Conservation (phyloP, 352 stramenopile species). For the Globisporangium viniferum region DNA sequence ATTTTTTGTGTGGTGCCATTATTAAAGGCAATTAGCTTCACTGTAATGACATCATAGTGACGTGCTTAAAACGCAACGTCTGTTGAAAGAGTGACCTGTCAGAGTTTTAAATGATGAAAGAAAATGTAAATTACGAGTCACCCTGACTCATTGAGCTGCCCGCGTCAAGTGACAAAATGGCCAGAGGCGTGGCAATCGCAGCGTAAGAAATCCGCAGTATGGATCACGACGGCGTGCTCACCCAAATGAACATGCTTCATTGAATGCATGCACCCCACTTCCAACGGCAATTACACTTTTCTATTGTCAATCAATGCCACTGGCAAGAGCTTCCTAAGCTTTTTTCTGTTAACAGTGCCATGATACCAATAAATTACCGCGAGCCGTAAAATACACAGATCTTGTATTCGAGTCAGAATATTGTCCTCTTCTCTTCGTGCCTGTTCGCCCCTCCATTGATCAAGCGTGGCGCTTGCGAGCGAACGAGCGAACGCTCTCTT, state of each 20-base stretch:
- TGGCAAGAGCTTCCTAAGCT: too few relatives aligned
- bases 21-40: not conserved
- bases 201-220: too few relatives aligned
- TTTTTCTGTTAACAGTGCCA: not conserved
- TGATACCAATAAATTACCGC: not conserved
- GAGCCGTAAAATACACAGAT: not conserved
- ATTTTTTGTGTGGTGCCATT: not conserved
- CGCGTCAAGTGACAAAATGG: not conserved
- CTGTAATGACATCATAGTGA: conserved; percentile 9
- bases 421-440: not conserved
- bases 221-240: not conserved
- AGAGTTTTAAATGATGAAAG: not conserved
- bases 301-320: too few relatives aligned
- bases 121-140: not conserved
- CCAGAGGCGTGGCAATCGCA: too few relatives aligned
- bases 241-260: not conserved
- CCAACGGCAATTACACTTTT: not conserved
- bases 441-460: not conserved
- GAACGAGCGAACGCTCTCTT: too few relatives aligned
- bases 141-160: not conserved
- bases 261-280: not conserved
- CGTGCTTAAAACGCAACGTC: too few relatives aligned
- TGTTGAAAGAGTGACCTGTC: not conserved
- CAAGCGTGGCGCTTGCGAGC: too few relatives aligned
- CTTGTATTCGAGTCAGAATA: not conserved